Evolutionary conservation across 164 flowering plant genomes (phyloP), one percentile per base, ranked within the genome.

Genomic region (Berberis vulgaris): DNA sequence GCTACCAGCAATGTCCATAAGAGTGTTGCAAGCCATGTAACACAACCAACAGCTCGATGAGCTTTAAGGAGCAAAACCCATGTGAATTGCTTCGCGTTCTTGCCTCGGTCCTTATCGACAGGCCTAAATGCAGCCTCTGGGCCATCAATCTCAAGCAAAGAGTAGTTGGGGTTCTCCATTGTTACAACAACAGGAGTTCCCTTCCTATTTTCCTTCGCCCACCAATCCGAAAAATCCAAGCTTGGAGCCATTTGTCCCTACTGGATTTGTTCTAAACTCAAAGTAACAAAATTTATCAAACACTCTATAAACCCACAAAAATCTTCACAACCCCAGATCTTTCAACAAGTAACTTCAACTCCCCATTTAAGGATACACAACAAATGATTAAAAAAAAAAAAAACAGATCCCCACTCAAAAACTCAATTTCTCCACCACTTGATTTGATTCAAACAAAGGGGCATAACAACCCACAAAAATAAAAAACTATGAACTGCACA

Each of bases 21-120:
- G 38, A 81, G 52, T 0, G 84, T 68, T 4, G 79, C 89, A 7
- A 84, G 67, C 89, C 89, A 88, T 50, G 89, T 67, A 1, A 84
- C 65, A 65, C 87, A 85, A 42, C 95, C 89, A 41, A 81, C 91
- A 1, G 95, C 95, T 11, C 81, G 70, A 59, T 88, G 82, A 59
- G 95, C 95, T 68, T 79, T 80, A 49, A 88, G 87, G 57, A 87
- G 86, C 73, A 87, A 66, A 56, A 88, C 95, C 95, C 95, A 88
- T 1, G 91, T 84, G 44, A 83, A 83, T 68, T 88, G 91, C 78
- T 81, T 85, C 5, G 95, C 95, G 62, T 86, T 88, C 74, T 82
- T 85, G 59, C 91, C 89, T 12, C 95, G 64, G 65, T 79, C 83
- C 72, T 83, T 84, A 43, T 88, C 91, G 7, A 83, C 81, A 0